These are phyloP conservation scores for Blepharisma stoltei DNA, from an alignment of 73 alveolate genomes.

Conservation along the genomic window DNA sequence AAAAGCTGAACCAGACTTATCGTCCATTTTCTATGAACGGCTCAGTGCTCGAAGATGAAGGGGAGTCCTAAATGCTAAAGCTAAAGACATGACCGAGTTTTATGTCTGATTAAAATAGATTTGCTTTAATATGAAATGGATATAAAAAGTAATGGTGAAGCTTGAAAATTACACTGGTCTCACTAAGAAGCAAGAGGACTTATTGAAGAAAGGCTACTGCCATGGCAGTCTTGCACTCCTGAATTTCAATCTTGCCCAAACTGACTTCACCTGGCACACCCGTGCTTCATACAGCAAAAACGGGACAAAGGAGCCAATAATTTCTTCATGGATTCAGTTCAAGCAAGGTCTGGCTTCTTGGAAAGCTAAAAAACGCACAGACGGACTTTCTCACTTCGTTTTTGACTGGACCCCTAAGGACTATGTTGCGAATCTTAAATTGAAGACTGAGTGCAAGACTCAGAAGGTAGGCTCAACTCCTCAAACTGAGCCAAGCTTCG, in stretches of 20 bases:
- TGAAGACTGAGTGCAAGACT: slow-evolving; percentile 5
- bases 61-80: neutral
- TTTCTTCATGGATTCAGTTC: slow-evolving; percentile 28
- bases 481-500: neutral
- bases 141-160: slow-evolving; percentile 17
- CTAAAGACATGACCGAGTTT: no score
- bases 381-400: slow-evolving; percentile 8
- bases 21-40: neutral
- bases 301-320: neutral
- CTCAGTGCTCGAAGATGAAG: slow-evolving; percentile 14
- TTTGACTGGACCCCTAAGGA: neutral
- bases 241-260: slow-evolving; percentile 4
- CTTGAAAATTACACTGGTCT: slow-evolving; percentile 26
- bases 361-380: slow-evolving; percentile 15
- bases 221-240: slow-evolving; percentile 23
- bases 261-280: slow-evolving; percentile 14
- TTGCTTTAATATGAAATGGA: no score
- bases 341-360: neutral
- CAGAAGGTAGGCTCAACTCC: slow-evolving; percentile 9
- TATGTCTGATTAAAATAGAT: no score
- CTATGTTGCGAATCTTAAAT: neutral
- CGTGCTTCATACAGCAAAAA: neutral
- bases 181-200: slow-evolving; percentile 20
- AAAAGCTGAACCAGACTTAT: slow-evolving; percentile 17
- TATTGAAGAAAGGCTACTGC: slow-evolving; percentile 17